Base-by-base conservation (phyloP, 805 yeast species). In the Danielozyma ontarioensis region DNA sequence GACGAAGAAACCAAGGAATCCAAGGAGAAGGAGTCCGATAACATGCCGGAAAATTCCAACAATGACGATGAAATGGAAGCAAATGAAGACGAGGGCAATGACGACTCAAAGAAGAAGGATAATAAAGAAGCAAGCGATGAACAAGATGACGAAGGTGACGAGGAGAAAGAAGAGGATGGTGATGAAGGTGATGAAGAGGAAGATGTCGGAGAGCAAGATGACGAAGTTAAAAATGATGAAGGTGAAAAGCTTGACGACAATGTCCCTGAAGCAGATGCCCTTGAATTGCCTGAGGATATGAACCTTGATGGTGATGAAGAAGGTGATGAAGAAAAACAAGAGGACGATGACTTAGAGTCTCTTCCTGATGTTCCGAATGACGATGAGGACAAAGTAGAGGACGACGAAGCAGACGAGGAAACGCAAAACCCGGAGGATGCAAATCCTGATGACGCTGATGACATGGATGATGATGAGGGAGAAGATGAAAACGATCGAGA, bases 251-350 rank as follows among this genome's bases (percentile, higher is more conserved):
- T 85, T 32, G 95, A 86, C 28, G 75, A 76, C 13, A 64, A 78
- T 37, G 86, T 81, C 29, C 90, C 89, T 13, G 95, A 93, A 53
- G 68, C 78, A 4, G 97, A 93, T 39, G 79, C 89, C 3, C 64
- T 90, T 43, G 96, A 93, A 15, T 66, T 90, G 18, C 97, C 97
- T 0, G 97, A 93, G 12, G 96, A 89, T 48, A 75, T 90, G 70
- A 79, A 90, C 45, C 64, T 90, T 19, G 97, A 90, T 50, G 79
- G 80, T n/a, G 94, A 76, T 16, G 80, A 72, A 4, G 89, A 79
- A 8, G 56, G 44, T 2, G 57, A 46, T 8, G 60, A 53, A n/a
- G 76, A 66, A 2, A 73, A 61, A 2, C 71, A 59, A 4, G 70
- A 67, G n/a, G 70, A 63, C 2, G 72, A 43, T 6, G 44, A 40